These are phyloP conservation scores for Zymoseptoria ardabiliae DNA, from an alignment of 2,329 filamentous ascomycete genomes.

Conservation along the genomic window DNA sequence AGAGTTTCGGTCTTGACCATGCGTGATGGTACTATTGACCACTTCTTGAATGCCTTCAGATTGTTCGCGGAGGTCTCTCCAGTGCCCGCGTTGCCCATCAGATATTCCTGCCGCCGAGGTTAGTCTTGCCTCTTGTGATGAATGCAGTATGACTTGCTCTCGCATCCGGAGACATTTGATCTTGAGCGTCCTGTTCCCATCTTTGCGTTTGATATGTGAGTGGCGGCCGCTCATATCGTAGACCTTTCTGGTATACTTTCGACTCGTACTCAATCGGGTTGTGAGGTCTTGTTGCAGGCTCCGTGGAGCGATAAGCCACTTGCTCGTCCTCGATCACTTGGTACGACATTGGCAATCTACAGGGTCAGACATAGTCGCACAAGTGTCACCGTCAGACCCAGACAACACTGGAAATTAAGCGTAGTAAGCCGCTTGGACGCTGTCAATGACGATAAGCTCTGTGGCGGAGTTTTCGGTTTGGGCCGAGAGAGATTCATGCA, in stretches of 20 bases:
- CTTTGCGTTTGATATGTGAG: slow-evolving; percentile 29
- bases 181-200: slow-evolving; percentile 25
- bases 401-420: neutral
- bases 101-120: slow-evolving; percentile 22
- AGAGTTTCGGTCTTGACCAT: slow-evolving; percentile 9
- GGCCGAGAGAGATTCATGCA: neutral
- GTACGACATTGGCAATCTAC: slow-evolving; percentile 2
- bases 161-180: slow-evolving; percentile 25
- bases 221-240: slow-evolving; percentile 27
- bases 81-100: slow-evolving; percentile 28
- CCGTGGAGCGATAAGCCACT: slow-evolving; percentile 3
- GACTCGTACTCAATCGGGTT: slow-evolving; percentile 24
- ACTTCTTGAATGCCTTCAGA: slow-evolving; percentile 6
- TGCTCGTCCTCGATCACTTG: neutral
- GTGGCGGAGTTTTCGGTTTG: neutral
- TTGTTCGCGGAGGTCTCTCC: slow-evolving; percentile 28
- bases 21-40: slow-evolving; percentile 13
- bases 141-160: slow-evolving; percentile 5
- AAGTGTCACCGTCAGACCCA: neutral
- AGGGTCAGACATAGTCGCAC: neutral
- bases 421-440: neutral
- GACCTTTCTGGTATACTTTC: slow-evolving; percentile 27
- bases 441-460: neutral
- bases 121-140: neutral
- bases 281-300: neutral